phyloP scores from a whole-genome alignment of 129 eudicot species.

The Heracleum sosnowskyi region DNA sequence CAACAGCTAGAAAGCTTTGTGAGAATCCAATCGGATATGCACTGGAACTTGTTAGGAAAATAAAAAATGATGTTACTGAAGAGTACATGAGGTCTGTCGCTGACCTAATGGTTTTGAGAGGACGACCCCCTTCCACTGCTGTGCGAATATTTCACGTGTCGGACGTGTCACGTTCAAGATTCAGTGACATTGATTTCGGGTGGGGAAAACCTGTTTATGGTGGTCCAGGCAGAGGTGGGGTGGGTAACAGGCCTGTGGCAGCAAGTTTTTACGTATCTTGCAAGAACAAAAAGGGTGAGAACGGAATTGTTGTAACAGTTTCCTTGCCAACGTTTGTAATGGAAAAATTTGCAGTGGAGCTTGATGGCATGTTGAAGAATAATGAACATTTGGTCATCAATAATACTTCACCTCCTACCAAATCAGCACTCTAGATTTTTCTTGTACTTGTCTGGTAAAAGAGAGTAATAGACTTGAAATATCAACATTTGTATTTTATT shows the following conservation, averaged over 20 bases:
- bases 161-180: neutral
- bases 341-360: neutral
- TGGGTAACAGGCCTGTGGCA: neutral
- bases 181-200: neutral
- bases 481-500: no score
- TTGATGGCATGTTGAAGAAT: neutral
- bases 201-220: conserved; percentile 5
- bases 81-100: conserved; percentile 5
- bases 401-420: neutral
- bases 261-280: neutral
- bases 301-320: neutral
- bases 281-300: conserved; percentile 9
- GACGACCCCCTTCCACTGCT: neutral
- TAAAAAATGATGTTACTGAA: neutral
- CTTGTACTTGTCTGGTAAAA: neutral
- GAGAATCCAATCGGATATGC: conserved; percentile 1
- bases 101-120: conserved; percentile 1
- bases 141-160: neutral
- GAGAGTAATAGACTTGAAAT: conserved; percentile 1
- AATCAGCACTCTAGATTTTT: neutral
- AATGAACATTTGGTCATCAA: neutral
- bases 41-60: neutral
- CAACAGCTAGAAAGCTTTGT: conserved; percentile 22
- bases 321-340: neutral
- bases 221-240: conserved; percentile 1